phyloP scores from a whole-genome alignment of 2,329 filamentous ascomycete species.

The Allantophomopsis lycopodina region DNA sequence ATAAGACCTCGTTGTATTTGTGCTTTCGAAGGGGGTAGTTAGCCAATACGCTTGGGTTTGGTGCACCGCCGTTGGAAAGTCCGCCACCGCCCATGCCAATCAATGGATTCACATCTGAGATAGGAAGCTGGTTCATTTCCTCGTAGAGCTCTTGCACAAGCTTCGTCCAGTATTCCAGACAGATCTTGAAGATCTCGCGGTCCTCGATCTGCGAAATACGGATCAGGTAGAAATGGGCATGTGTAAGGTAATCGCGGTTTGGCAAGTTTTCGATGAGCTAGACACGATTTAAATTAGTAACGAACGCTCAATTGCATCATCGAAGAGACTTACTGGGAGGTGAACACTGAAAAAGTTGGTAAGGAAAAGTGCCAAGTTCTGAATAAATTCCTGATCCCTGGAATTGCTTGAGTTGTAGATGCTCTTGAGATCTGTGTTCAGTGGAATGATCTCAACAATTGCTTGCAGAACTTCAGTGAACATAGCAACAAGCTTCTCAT shows the following conservation, averaged over 20 bases:
- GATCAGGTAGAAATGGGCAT: constrained; percentile 96
- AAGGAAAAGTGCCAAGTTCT: constrained; percentile 89
- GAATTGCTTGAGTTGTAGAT: constrained; percentile 89
- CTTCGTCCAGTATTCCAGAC: constrained; percentile 97
- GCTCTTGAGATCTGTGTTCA: constrained; percentile 77
- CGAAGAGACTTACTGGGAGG: constrained; percentile 46
- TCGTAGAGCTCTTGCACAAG: constrained; percentile 96
- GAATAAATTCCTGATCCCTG: constrained; percentile 91
- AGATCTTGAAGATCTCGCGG: constrained; percentile 98
- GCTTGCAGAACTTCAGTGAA: constrained; percentile 93
- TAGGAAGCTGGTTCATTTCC: constrained; percentile 93
- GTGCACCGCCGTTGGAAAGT: constrained; percentile 66
- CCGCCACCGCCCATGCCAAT: constrained; percentile 62
- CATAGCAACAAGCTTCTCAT: constrained; percentile 95
- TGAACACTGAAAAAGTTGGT: constrained; percentile 96
- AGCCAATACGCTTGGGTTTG: constrained; percentile 70
- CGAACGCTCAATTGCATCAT: too few species aligned
- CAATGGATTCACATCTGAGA: constrained; percentile 84
- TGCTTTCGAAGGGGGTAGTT: constrained; percentile 94
- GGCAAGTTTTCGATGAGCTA: constrained; percentile 90
- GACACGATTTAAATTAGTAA: not conserved
- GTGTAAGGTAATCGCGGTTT: constrained; percentile 86
- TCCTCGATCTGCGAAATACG: constrained; percentile 98
- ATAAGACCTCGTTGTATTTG: constrained; percentile 90
- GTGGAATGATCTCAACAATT: constrained; percentile 84